Evolutionary conservation across 2,329 filamentous ascomycete genomes (phyloP).

Genomic region (Colletotrichum neosansevieriae): DNA sequence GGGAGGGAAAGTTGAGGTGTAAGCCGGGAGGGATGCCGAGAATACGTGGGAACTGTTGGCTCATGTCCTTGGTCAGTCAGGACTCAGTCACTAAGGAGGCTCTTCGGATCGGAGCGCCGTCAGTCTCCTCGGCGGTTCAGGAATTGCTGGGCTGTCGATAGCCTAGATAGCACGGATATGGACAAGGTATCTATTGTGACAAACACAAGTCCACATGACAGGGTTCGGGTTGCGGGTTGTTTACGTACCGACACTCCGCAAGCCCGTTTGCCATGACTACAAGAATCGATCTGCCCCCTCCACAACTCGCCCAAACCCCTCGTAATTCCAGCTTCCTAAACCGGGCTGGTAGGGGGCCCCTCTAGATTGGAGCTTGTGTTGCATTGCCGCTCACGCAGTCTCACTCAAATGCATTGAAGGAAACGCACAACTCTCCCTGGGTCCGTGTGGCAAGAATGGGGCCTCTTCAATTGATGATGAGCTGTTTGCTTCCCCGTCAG

Average conservation of each 20-base stretch:
- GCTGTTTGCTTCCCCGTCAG: too few relatives aligned
- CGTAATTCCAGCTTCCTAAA: slow-evolving; percentile 10
- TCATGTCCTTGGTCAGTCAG: background rate
- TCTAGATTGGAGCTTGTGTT: slow-evolving; percentile 1
- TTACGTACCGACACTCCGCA: slow-evolving; percentile 5
- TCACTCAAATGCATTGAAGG: background rate
- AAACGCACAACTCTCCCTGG: background rate
- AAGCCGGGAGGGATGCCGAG: slow-evolving; percentile 2
- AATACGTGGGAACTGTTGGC: slow-evolving; percentile 1
- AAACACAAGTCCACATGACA: background rate
- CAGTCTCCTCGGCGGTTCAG: background rate
- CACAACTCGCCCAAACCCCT: slow-evolving; percentile 3
- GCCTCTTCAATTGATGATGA: too few relatives aligned
- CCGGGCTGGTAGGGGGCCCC: background rate
- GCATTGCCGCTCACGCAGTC: slow-evolving; percentile 1
- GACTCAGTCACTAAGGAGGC: too few relatives aligned
- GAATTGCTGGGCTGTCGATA: background rate
- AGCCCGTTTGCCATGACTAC: slow-evolving; percentile 1
- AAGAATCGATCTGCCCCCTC: slow-evolving; percentile 10
- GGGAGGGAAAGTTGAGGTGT: too few relatives aligned
- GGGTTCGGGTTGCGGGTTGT: slow-evolving; percentile 4
- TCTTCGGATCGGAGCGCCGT: slow-evolving; percentile 10
- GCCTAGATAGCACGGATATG: slow-evolving; percentile 4
- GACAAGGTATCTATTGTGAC: too few relatives aligned
- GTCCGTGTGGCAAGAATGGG: too few relatives aligned